These are phyloP conservation scores for Marvania coccoides DNA, from an alignment of 139 green algal genomes.

Conservation along the genomic window DNA sequence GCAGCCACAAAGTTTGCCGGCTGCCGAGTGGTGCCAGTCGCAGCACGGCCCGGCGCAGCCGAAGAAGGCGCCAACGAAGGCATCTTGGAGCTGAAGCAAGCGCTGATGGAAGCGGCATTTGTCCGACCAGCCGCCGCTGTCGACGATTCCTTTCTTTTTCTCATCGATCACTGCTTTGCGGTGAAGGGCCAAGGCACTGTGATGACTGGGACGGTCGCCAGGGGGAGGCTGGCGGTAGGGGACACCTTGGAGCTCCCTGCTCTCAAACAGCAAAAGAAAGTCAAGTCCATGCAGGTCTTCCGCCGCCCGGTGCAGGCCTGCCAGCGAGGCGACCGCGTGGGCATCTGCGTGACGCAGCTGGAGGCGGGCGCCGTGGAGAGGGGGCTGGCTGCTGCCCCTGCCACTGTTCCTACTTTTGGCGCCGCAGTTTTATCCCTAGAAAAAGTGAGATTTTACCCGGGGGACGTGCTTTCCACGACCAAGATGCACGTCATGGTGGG, in stretches of 20 bases:
- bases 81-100: constrained; percentile 9
- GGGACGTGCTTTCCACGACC: constrained; percentile 10
- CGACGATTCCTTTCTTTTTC: constrained; percentile 68
- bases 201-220: constrained; percentile 77
- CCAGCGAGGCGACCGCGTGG: constrained; percentile 69
- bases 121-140: no score
- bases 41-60: constrained; percentile 41
- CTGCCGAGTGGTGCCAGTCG: constrained; percentile 61
- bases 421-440: constrained; percentile 66
- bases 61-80: neutral
- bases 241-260: constrained; percentile 79
- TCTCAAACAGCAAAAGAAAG: constrained; percentile 52
- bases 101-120: constrained; percentile 9
- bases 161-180: constrained; percentile 93
- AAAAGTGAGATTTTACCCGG: constrained; percentile 69
- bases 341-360: constrained; percentile 85
- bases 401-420: constrained; percentile 62
- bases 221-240: constrained; percentile 46
- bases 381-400: constrained; percentile 61
- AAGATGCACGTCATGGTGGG: constrained; percentile 80
- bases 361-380: constrained; percentile 75
- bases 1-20: constrained; percentile 74
- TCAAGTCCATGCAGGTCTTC: constrained; percentile 95
- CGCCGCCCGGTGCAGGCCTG: constrained; percentile 42
- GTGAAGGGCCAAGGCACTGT: constrained; percentile 90